Conservation (phyloP, 2,329 filamentous ascomycete species). For the Ascosphaera pollenicola region DNA sequence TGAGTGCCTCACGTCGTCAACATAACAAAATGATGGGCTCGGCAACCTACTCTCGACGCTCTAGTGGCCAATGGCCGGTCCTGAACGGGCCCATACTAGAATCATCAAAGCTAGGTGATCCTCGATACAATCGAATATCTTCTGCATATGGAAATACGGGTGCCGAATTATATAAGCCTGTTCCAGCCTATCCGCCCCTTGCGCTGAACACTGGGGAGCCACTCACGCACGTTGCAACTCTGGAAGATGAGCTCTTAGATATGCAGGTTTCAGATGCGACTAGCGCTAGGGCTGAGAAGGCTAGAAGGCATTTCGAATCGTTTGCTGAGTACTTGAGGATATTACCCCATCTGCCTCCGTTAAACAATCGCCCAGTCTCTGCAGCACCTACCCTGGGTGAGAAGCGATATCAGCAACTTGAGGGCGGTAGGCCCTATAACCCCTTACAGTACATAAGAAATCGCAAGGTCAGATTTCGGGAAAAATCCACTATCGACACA, state of each 20-base stretch:
- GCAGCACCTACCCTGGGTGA: not conserved
- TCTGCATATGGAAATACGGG: not conserved
- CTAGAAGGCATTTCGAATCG: conserved; percentile 66
- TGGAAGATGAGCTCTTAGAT: conserved; percentile 12
- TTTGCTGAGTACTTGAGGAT: conserved; percentile 65
- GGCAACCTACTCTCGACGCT: not conserved
- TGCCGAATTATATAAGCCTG: not conserved
- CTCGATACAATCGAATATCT: not conserved
- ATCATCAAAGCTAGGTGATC: not conserved
- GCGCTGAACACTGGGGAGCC: not conserved
- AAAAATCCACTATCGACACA: conserved; percentile 52
- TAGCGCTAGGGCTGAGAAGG: conserved; percentile 59
- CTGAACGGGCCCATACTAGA: not conserved
- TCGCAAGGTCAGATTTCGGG: conserved; percentile 59
- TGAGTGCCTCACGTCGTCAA: conserved; percentile 47
- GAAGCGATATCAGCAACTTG: conserved; percentile 6
- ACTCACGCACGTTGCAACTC: not conserved
- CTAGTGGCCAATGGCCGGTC: not conserved
- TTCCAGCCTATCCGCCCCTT: not conserved
- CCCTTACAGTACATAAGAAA: conserved; percentile 86
- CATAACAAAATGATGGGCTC: not conserved
- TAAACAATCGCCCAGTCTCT: conserved; percentile 16
- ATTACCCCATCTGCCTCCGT: conserved; percentile 53
- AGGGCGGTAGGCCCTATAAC: conserved; percentile 55
- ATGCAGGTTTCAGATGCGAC: conserved; percentile 54